Base-by-base conservation (phyloP, 2,329 filamentous ascomycete genomes). In the Talaromyces sp. region DNA sequence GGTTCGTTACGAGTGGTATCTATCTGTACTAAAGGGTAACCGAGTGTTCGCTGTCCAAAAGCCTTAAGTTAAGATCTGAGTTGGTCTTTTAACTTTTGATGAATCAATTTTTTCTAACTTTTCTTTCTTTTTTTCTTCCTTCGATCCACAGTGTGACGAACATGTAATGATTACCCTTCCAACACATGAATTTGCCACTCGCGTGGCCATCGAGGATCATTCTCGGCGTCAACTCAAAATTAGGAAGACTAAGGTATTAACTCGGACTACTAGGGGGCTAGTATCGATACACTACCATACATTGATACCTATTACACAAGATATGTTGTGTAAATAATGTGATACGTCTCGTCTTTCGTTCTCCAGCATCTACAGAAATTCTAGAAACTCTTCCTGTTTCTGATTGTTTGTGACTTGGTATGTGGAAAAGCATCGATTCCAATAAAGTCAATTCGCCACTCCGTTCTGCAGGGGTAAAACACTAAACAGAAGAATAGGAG, bases 151-250 rank as follows among this genome's bases (percentile, higher is more conserved):
- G 38, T 10, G 36, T n/a, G 17, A 59, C 22, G 38, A 59, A 59
- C 13, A 43, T 22, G 49, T 54, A 54, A 54, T 34, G 51, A 54
- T 54, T 54, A 54, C 27, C 29, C 53, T 38, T 38, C 36, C 25
- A 49, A 49, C n/a, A 34, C 29, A 49, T 31, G 43, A 49, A 10
- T 31, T 43, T 47, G 40, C 40, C 38, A 47, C 59, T 61, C 59
- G 59, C 59, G 59, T 61, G 59, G 58, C 58, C 58, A 49, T 31
- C 58, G 58, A 49, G 43, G 58, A 61, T 61, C 58, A 49, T 61
- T 36, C 45, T 49, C 25, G 58, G 58, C 58, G 43, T 27, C 27
- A 61, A 61, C 59, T 61, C 45, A 61, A 61, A 53, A 51, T 38
- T 61, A 47, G 25, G 59, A 51, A 31, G n/a, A 27, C 29, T 36